Conservation (phyloP, 345 rosid genomes). For the Ricinus communis region DNA sequence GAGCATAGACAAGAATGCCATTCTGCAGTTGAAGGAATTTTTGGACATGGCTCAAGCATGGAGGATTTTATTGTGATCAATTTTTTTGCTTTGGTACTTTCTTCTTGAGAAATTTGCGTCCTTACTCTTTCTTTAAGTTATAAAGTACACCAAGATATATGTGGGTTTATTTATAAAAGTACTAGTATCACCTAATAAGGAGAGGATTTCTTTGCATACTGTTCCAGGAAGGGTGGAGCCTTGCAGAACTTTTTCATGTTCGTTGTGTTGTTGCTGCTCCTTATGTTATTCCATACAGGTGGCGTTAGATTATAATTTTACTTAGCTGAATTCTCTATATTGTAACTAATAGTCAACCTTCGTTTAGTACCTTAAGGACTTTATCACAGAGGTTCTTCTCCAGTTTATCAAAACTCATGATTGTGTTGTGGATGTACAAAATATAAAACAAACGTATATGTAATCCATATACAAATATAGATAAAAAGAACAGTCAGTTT, state of each 20-base stretch:
- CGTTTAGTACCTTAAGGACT: background rate
- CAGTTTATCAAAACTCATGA: background rate
- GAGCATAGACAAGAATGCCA: conserved; percentile 70
- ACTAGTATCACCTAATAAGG: conserved; percentile 3
- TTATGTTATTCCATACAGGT: conserved; percentile 94
- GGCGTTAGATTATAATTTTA: conserved; percentile 14
- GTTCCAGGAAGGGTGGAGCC: conserved; percentile 91
- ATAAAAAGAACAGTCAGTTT: no score
- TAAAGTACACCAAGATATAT: background rate
- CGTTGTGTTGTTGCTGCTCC: conserved; percentile 84
- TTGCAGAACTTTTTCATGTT: conserved; percentile 73
- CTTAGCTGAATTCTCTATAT: background rate
- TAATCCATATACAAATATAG: background rate
- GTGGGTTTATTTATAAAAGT: background rate
- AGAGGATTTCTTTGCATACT: conserved; percentile 15
- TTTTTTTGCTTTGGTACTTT: conserved; percentile 84
- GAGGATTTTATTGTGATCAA: conserved; percentile 72
- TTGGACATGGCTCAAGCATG: conserved; percentile 47
- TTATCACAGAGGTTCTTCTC: background rate
- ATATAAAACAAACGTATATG: background rate
- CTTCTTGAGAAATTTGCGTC: background rate
- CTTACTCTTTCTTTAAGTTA: conserved; percentile 11
- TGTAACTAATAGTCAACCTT: background rate
- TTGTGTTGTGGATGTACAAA: background rate
- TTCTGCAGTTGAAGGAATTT: conserved; percentile 48